Base-by-base conservation (phyloP, 2,329 filamentous ascomycete genomes). In the Penicillium occitanis region DNA sequence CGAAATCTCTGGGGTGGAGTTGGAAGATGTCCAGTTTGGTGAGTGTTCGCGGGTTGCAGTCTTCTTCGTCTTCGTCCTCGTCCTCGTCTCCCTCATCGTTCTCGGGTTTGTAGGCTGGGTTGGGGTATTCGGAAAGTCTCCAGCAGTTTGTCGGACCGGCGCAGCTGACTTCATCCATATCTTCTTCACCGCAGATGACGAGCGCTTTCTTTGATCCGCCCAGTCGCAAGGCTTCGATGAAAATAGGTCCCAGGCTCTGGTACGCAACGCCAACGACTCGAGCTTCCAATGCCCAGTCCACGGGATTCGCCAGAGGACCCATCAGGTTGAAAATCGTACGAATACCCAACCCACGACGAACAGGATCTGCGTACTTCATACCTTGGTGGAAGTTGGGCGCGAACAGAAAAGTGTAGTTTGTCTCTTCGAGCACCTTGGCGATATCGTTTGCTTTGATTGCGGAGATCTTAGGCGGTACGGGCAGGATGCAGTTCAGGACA, bases 241-340 rank as follows among this genome's bases (percentile, higher is more conserved):
- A 99, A 8, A 96, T 90, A 1, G 90, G 90, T 0, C 94, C 95
- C 22, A 99, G 88, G 71, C 93, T 91, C 74, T 90, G 87, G 68
- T 95, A 88, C 17, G 93, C 94, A 33, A 99, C 94, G 68, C 95
- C 95, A n/a, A 99, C 87, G 66, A 99, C 87, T 35, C 95, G 88
- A 13, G 93, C 93, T 81, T 99, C 95, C 67, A 99, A 87, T 42
- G 87, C 82, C 71, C 89, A 87, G 73, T 97, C 91, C 19, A 96
- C 86, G 0, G 95, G 95, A 78, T 98, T 98, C 55, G 93, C 91
- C 33, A 99, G 84, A 0, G 95, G 95, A 0, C 95, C 95, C 60
- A 99, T 86, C 17, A 99, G 87, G 80, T 99, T 99, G 87, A 99
- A 99, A 71, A 99, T 94, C 1, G 95, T 99, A 72, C 95, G 88